A percentile compares a stretch with the other conserved stretches of the same genome.
phyloP scores from a whole-genome alignment of 345 rosid species.

The Reutealis trisperma region DNA sequence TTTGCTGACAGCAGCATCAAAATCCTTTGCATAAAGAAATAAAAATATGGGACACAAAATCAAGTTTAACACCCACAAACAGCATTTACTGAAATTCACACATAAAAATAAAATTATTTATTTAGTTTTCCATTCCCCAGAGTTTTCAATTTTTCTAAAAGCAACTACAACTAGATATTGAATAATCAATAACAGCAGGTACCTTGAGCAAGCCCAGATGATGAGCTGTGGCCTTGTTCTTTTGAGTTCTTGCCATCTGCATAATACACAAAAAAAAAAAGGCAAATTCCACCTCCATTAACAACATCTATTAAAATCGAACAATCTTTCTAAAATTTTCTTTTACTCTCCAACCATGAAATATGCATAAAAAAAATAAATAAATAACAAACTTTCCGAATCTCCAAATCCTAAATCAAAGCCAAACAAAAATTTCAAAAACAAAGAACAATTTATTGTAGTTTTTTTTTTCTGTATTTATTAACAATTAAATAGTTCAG shows the following conservation, averaged over 20 bases:
- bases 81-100: not conserved
- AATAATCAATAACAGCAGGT: not conserved
- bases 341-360: too few relatives aligned
- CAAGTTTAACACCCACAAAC: not conserved
- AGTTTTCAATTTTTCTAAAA: not conserved
- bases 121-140: not conserved
- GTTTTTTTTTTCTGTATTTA: not conserved
- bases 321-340: too few relatives aligned
- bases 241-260: constrained; percentile 97
- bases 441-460: too few relatives aligned
- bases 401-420: not conserved
- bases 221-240: constrained; percentile 98
- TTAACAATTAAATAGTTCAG: not conserved
- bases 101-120: not conserved
- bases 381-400: not conserved
- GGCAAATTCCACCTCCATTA: not conserved
- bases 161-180: not conserved
- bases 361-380: not conserved
- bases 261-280: constrained; percentile 11
- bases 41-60: not conserved
- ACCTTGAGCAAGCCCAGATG: constrained; percentile 98
- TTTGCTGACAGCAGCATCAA: not conserved
- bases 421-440: not conserved
- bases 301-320: too few relatives aligned
- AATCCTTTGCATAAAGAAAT: not conserved